Evolutionary conservation across 305 asterid genomes (phyloP), one percentile per base, ranked within the genome.

Genomic region (Fraxinus baroniana): DNA sequence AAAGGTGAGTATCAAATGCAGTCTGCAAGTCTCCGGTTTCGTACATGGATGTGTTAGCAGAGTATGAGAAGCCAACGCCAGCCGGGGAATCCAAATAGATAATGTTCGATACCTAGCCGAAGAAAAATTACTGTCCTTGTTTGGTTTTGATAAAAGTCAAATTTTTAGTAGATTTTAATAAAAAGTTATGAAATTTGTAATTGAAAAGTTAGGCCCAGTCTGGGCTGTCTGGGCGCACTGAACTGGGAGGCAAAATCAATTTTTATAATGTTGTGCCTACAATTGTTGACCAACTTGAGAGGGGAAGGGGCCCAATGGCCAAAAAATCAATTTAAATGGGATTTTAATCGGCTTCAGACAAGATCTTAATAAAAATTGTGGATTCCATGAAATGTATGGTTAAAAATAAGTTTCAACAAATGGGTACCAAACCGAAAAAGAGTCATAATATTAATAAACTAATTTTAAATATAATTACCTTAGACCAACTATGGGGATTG

Each of bases 41-140:
- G 39, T 68, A 79, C 15, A 9, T 0, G 1, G 91, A 78, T 13
- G 88, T 78, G 8, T 66, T 39, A 3, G 26, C 3, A 5, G 90
- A 86, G 52, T 89, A 91, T 18, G 93, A 91, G 75, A 91, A 88
- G 57, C 95, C 93, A 81, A 87, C 91, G 76, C 93, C 95, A 55
- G 85, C 84, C 3, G 93, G 93, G 10, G 95, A 89, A 85, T 91
- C 93, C 90, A 91, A 84, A 77, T 91, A 90, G 49, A 89, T 88
- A 0, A 91, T 83, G 82, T 70, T 91, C 8, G 95, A 90, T 77
- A 81, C 93, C 93, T 90, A 55, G 9, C 22, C 22, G 62, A 17
- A 52, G 62, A 52, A 52, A 52, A 52, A 17, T 15, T 49, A 15
- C 4, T 49, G 60, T 20, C 60, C 60, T 49, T 49, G 7, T 49